Evolutionary conservation across 441 rosid genomes (phyloP).

Genomic region (Pelargonium cotyledonis): DNA sequence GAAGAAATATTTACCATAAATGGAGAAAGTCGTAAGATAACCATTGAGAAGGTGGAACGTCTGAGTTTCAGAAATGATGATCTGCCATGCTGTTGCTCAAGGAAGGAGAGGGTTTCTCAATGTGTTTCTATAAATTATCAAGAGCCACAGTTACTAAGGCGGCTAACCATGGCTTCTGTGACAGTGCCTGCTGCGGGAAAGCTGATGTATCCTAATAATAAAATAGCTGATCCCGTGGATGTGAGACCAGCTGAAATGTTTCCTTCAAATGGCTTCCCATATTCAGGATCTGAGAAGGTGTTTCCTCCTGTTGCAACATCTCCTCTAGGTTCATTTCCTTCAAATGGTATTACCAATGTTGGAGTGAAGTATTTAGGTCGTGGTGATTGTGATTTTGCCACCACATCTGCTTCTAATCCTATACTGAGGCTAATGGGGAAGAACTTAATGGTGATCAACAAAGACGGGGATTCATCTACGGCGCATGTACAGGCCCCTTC

Average conservation of each 20-base stretch:
- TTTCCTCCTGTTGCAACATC: conserved; percentile 19
- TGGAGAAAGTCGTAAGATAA: conserved; percentile 30
- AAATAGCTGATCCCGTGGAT: conserved; percentile 25
- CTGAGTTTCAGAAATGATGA: conserved; percentile 37
- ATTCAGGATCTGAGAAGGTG: conserved; percentile 31
- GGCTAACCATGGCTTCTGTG: conserved; percentile 43
- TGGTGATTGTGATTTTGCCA: conserved; percentile 23
- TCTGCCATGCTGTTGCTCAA: conserved; percentile 84
- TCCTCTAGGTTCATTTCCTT: conserved; percentile 25
- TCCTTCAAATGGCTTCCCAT: conserved; percentile 26
- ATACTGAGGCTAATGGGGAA: conserved; percentile 93
- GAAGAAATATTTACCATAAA: conserved; percentile 25
- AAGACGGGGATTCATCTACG: conserved; percentile 45
- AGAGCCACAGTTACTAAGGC: conserved; percentile 49
- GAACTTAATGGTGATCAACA: conserved; percentile 77
- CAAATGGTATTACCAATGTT: conserved; percentile 33
- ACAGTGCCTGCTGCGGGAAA: conserved; percentile 30
- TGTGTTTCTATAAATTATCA: conserved; percentile 38
- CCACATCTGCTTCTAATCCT: conserved; percentile 69
- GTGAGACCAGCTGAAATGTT: conserved; percentile 28
- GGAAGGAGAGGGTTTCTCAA: conserved; percentile 54
- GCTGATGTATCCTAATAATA: conserved; percentile 22
- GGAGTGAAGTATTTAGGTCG: not conserved
- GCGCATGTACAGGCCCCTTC: conserved; percentile 33
- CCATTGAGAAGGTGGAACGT: conserved; percentile 43